Percentiles rank a stretch among this genome's conserved stretches.
These are phyloP conservation scores for Globisporangium carolinianum DNA, from an alignment of 352 stramenopile species.

Conservation along the genomic window DNA sequence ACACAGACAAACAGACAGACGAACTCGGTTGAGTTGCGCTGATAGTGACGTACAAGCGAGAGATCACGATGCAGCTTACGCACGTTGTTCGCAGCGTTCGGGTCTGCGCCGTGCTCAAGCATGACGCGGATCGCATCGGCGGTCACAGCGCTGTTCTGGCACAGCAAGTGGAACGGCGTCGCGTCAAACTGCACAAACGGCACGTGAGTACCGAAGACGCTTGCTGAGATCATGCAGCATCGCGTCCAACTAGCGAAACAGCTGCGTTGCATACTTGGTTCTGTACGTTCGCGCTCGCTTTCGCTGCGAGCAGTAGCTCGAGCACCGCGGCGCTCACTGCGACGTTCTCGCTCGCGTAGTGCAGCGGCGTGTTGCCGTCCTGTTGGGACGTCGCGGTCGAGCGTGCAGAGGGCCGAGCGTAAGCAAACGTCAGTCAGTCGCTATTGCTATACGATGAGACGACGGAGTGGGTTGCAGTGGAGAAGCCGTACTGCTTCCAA, in stretches of 20 bases:
- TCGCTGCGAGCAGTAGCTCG: conserved; percentile 28
- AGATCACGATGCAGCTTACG: not conserved
- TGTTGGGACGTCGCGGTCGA: conserved; percentile 6
- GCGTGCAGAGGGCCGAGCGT: not conserved
- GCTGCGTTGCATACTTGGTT: conserved; percentile 37
- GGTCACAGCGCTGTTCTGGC: conserved; percentile 50
- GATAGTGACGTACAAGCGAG: no score
- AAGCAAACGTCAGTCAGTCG: not conserved
- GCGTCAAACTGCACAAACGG: conserved; percentile 46
- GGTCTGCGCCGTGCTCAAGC: conserved; percentile 55
- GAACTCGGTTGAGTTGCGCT: not conserved
- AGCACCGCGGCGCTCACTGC: conserved; percentile 30
- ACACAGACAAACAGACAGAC: not conserved
- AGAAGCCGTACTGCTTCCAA: no score
- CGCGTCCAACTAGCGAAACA: conserved; percentile 4
- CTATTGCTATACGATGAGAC: not conserved
- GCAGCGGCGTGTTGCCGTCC: conserved; percentile 60
- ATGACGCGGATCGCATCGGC: conserved; percentile 33
- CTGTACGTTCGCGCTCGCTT: conserved; percentile 46
- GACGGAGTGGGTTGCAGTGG: not conserved
- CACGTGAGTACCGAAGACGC: not conserved
- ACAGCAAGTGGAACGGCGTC: conserved; percentile 66
- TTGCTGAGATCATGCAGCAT: not conserved
- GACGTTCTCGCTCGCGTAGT: conserved; percentile 54
- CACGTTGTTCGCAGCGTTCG: conserved; percentile 75